These are phyloP conservation scores for Nicotiana knightiana DNA, from an alignment of 257 asterid species.

Conservation along the genomic window DNA sequence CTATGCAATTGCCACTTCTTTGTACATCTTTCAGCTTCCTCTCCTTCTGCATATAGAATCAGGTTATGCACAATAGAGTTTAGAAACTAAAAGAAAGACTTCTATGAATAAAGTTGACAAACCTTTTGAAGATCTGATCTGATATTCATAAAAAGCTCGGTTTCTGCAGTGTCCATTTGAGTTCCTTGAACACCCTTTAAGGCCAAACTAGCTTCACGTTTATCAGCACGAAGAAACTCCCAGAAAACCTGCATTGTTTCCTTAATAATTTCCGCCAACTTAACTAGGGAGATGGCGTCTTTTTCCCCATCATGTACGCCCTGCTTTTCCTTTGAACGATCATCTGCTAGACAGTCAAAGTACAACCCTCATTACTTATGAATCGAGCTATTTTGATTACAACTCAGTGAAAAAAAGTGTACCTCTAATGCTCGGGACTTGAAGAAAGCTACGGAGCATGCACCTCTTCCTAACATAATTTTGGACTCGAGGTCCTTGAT, in stretches of 20 bases:
- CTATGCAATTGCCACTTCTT: constrained; percentile 65
- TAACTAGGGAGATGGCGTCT: constrained; percentile 37
- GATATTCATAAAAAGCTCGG: constrained; percentile 34
- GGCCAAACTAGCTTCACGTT: constrained; percentile 25
- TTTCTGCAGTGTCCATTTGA: constrained; percentile 22
- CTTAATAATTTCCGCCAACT: constrained; percentile 32
- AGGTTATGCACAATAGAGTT: neutral
- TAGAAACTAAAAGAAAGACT: neutral
- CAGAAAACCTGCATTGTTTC: constrained; percentile 57
- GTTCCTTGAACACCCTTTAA: constrained; percentile 25
- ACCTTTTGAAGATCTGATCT: constrained; percentile 64
- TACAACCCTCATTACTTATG: neutral
- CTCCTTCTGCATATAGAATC: constrained; percentile 52
- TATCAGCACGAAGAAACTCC: constrained; percentile 65
- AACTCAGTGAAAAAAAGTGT: neutral
- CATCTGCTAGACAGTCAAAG: constrained; percentile 37
- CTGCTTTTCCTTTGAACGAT: constrained; percentile 45
- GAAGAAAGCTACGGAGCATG: constrained; percentile 51
- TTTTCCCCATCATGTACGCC: constrained; percentile 33
- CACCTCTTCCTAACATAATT: constrained; percentile 54
- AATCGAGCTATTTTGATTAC: neutral
- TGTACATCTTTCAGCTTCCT: constrained; percentile 43
- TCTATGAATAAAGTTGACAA: neutral
- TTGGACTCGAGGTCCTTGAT: constrained; percentile 56
- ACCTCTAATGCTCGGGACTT: constrained; percentile 76